Evolutionary conservation across 176 grass and related monocot genomes (phyloP).

Genomic region (Eremochloa ophiuroides): DNA sequence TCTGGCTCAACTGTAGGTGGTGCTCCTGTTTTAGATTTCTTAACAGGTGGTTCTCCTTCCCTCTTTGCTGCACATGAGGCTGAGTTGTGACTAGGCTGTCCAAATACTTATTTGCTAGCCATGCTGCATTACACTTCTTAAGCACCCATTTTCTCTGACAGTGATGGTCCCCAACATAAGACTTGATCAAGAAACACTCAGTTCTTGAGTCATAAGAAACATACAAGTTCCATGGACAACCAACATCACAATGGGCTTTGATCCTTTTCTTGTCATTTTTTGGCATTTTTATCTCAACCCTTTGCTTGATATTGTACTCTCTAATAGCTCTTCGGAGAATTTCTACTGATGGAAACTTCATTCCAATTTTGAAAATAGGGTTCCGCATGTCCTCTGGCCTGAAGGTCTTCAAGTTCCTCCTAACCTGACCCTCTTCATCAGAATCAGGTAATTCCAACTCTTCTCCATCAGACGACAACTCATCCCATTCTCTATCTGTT

Average conservation of each 20-base stretch:
- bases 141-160: neutral
- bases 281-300: neutral
- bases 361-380: neutral
- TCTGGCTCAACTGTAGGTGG: no score
- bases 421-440: neutral
- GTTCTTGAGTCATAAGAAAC: neutral
- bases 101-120: neutral
- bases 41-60: no score
- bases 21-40: no score
- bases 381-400: neutral
- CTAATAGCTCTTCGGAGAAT: neutral
- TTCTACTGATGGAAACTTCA: neutral
- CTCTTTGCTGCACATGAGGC: no score
- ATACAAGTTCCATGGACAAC: neutral
- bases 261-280: neutral
- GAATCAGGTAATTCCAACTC: neutral
- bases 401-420: neutral
- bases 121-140: neutral
- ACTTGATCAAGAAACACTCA: neutral
- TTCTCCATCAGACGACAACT: neutral
- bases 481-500: no score
- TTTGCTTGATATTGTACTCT: neutral
- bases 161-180: neutral
- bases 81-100: no score
- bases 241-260: neutral